Evolutionary conservation across 2,329 filamentous ascomycete species (phyloP).

Genomic region (Helotiales sp.): DNA sequence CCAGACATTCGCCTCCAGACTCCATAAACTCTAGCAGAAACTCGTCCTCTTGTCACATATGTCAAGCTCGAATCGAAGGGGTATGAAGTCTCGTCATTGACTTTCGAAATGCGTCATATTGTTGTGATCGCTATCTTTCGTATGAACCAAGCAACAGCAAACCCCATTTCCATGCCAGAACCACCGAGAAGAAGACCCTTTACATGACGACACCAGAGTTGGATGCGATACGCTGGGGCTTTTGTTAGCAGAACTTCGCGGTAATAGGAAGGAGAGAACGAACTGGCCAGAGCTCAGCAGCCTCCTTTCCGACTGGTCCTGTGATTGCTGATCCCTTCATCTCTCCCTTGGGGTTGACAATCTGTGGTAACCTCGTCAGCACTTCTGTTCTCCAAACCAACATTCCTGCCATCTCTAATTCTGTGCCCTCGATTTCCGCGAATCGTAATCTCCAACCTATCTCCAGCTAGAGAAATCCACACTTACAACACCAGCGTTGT

Average conservation of each 20-base stretch:
- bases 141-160: slow-evolving; percentile 22
- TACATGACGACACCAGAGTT: slow-evolving; percentile 99
- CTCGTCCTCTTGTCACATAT: neutral
- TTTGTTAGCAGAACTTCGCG: slow-evolving; percentile 38
- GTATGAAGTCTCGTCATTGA: neutral
- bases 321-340: slow-evolving; percentile 99
- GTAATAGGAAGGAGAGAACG: slow-evolving; percentile 41
- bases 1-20: neutral
- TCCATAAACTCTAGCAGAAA: too few relatives aligned
- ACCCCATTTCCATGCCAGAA: slow-evolving; percentile 29
- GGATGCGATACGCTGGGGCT: slow-evolving; percentile 86
- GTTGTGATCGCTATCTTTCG: slow-evolving; percentile 23
- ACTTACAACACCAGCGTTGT: slow-evolving; percentile 98
- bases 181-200: slow-evolving; percentile 45
- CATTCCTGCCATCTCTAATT: neutral
- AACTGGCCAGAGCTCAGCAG: slow-evolving; percentile 98
- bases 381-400: neutral
- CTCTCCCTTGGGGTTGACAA: slow-evolving; percentile 99
- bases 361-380: slow-evolving; percentile 56
- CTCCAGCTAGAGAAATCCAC: slow-evolving; percentile 6
- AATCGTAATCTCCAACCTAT: neutral
- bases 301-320: slow-evolving; percentile 98
- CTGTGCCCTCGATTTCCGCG: neutral
- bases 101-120: slow-evolving; percentile 17
- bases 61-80: neutral